Evolutionary conservation across 2,329 filamentous ascomycete species (phyloP).

Genomic region (Aspergillus ibericus): DNA sequence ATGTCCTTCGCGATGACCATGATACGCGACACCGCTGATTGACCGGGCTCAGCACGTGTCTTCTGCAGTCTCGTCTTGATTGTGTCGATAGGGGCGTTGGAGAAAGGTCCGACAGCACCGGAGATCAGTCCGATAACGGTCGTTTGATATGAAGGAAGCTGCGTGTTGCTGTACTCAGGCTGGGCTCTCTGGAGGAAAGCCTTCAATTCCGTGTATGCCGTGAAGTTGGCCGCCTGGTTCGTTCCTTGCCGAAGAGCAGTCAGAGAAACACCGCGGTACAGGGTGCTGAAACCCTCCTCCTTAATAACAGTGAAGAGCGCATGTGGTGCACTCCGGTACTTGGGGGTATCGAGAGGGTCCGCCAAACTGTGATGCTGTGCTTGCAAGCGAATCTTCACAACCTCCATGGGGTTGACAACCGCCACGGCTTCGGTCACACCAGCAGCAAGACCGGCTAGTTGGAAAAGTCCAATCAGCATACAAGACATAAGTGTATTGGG

Average conservation of each 20-base stretch:
- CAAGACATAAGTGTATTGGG: neutral
- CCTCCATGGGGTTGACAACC: constrained; percentile 98
- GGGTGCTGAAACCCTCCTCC: constrained; percentile 82
- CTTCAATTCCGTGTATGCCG: constrained; percentile 94
- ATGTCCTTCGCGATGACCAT: constrained; percentile 74
- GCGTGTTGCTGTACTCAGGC: constrained; percentile 62
- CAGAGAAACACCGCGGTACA: constrained; percentile 91
- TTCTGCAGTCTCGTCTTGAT: constrained; percentile 97
- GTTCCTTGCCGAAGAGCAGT: constrained; percentile 92
- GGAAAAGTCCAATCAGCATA: constrained; percentile 10
- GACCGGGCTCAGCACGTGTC: constrained; percentile 76
- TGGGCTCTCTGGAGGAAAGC: constrained; percentile 71
- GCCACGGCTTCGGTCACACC: constrained; percentile 95
- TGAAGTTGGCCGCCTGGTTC: constrained; percentile 99
- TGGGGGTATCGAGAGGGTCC: constrained; percentile 91
- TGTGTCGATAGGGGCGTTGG: constrained; percentile 96
- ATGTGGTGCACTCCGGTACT: constrained; percentile 92
- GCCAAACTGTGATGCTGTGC: constrained; percentile 98
- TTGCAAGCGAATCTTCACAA: constrained; percentile 97
- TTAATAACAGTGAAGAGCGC: constrained; percentile 81
- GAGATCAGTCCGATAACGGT: constrained; percentile 85
- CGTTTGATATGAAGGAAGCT: constrained; percentile 85
- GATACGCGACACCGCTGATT: constrained; percentile 78
- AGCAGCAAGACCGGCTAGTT: constrained; percentile 76
- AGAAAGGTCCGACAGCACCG: constrained; percentile 92